Conservation (phyloP, 352 stramenopile species). For the Globisporangium abappressorium region DNA sequence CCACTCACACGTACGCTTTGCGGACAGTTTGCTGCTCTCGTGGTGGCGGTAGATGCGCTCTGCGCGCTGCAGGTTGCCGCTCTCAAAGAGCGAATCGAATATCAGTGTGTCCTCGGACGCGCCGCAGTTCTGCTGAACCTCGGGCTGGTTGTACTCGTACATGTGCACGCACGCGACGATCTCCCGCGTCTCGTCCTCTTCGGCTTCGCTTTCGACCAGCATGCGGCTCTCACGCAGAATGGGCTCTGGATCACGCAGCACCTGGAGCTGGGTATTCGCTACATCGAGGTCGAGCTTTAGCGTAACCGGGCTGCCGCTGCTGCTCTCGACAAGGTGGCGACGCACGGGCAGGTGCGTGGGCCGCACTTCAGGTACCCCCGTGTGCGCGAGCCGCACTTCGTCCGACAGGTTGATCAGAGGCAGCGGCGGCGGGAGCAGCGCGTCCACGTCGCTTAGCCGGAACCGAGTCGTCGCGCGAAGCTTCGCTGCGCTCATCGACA, state of each 20-base stretch:
- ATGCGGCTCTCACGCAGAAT: conserved; percentile 43
- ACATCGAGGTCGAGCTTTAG: conserved; percentile 5
- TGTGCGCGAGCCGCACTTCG: conserved; percentile 37
- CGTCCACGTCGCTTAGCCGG: conserved; percentile 21
- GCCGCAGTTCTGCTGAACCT: conserved; percentile 31
- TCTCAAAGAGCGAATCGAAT: conserved; percentile 80
- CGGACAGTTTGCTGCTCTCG: conserved; percentile 4
- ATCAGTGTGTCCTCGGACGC: conserved; percentile 49
- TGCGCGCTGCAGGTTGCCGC: conserved; percentile 57
- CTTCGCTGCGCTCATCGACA: conserved; percentile 17
- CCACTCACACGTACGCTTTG: conserved; percentile 1
- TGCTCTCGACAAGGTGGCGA: conserved; percentile 26
- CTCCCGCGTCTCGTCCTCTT: conserved; percentile 29
- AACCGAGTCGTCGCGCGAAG: conserved; percentile 23
- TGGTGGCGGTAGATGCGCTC: conserved; percentile 50
- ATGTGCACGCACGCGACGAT: conserved; percentile 37
- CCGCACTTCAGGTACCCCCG: conserved; percentile 34
- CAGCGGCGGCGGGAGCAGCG: conserved; percentile 54
- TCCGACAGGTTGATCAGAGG: conserved; percentile 59
- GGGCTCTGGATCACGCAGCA: conserved; percentile 27
- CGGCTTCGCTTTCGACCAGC: conserved; percentile 33
- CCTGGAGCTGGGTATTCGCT: neutral
- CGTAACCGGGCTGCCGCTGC: conserved; percentile 7
- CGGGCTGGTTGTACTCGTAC: conserved; percentile 73
- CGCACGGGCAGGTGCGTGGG: conserved; percentile 49